A percentile compares a stretch with the other conserved stretches of the same genome.
Evolutionary conservation across 805 yeast genomes (phyloP).

Genomic region (Wickerhamomyces rabaulensis): DNA sequence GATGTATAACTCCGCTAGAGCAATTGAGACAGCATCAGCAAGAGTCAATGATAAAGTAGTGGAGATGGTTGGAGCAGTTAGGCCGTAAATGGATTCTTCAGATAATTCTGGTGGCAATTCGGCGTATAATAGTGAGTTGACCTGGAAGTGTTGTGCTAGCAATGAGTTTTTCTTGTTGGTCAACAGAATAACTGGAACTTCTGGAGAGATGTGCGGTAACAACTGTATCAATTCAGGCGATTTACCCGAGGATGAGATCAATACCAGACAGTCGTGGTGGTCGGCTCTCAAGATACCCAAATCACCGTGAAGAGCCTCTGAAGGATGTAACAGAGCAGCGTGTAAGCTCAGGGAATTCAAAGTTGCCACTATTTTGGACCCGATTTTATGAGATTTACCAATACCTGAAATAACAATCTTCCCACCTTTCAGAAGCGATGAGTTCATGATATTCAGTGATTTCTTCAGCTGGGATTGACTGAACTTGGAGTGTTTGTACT

Average conservation of each 20-base stretch:
- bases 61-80: slow-evolving; percentile 85
- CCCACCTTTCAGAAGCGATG: slow-evolving; percentile 41
- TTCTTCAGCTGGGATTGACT: slow-evolving; percentile 38
- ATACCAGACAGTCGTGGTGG: slow-evolving; percentile 50
- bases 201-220: slow-evolving; percentile 47
- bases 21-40: slow-evolving; percentile 74
- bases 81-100: slow-evolving; percentile 61
- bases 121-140: slow-evolving; percentile 51
- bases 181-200: slow-evolving; percentile 52
- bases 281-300: slow-evolving; percentile 61
- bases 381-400: slow-evolving; percentile 81
- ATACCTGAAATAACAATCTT: slow-evolving; percentile 77
- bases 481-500: slow-evolving; percentile 40
- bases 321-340: slow-evolving; percentile 67
- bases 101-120: slow-evolving; percentile 51
- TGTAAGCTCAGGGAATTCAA: slow-evolving; percentile 72
- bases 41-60: slow-evolving; percentile 71
- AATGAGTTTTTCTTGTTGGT: slow-evolving; percentile 58
- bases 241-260: slow-evolving; percentile 77
- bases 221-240: slow-evolving; percentile 64
- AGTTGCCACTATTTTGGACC: slow-evolving; percentile 74
- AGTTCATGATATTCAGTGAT: slow-evolving; percentile 37
- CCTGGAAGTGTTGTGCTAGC: slow-evolving; percentile 45
- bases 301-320: slow-evolving; percentile 90
- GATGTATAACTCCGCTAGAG: slow-evolving; percentile 63